Base-by-base conservation (phyloP, 805 yeast genomes). In the Maudiozyma barnettii region DNA sequence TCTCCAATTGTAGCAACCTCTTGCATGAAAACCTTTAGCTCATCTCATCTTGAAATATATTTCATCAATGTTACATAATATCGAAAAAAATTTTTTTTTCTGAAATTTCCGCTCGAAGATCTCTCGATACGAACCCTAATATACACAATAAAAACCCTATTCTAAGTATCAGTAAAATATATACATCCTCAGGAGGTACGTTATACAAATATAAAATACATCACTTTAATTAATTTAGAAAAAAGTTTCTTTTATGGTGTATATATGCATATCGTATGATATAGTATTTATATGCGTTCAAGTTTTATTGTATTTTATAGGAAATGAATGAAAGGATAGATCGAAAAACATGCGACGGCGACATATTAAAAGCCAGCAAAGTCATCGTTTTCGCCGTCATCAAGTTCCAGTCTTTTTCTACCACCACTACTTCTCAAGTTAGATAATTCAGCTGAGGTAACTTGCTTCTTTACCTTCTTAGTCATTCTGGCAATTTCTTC, bases 401-500 rank as follows among this genome's bases (percentile, higher is more conserved):
- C 82, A 35, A 84, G 60, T 6, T 72, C 76, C 50, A 82, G 69
- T 64, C 81, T 82, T 57, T 86, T 81, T 58, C 91, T 81, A 64
- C 82, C 84, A 45, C 93, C 91, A 7, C 79, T 70, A 51, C 80
- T 70, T 56, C 84, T 77, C 54, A 79, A 66, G 8, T 86, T 84
- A 3, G 90, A 84, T 57, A 83, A 67, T 57, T 85, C 82, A 51
- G 83, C 79, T 5, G 84, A 75, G n/a, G 79, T 83, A 14, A 81
- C 87, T 70, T 91, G 98, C 56, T 76, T 79, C 62, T 75, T 76
- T 33, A 88, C 95, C 71, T 84, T 89, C 55, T 74, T 76, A 12
- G 95, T 90, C 96, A 93, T 85, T 63, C 82, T 79, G 36, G 81
- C 89, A 54, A 91, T 89, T 66, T 90, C 96, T 45, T 78, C 91